A percentile compares a stretch with the other conserved stretches of the same genome.
These are phyloP conservation scores for Didymellaceae sp. DNA, from an alignment of 2,329 filamentous ascomycete species.

Conservation along the genomic window DNA sequence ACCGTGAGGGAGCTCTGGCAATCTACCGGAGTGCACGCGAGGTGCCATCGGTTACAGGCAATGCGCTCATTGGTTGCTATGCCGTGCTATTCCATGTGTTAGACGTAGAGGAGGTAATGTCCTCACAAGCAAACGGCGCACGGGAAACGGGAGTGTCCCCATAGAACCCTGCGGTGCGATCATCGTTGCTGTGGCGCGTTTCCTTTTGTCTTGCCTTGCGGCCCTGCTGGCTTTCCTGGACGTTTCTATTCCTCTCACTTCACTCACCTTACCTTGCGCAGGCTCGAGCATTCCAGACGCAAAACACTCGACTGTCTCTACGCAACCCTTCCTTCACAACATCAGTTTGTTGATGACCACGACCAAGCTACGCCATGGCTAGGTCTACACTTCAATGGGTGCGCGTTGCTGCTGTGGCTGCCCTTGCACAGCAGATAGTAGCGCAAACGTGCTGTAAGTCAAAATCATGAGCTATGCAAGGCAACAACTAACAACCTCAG, in stretches of 20 bases:
- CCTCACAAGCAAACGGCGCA: conserved; percentile 9
- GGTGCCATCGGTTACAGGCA: conserved; percentile 1
- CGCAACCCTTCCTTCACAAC: conserved; percentile 3
- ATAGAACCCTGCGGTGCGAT: conserved; percentile 14
- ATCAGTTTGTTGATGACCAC: conserved; percentile 11
- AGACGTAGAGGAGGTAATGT: conserved; percentile 7
- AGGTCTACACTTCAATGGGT: conserved; percentile 23
- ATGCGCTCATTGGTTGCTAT: conserved; percentile 5
- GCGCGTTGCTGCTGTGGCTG: conserved; percentile 27
- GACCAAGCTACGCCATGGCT: conserved; percentile 21
- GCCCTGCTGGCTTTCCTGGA: conserved; percentile 5
- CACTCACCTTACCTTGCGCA: conserved; percentile 9
- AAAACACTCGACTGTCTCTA: conserved; percentile 9
- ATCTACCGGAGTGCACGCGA: background rate
- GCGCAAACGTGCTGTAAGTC: conserved; percentile 42
- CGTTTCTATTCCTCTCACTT: conserved; percentile 6
- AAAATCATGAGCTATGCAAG: background rate
- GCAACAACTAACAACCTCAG: conserved; percentile 28
- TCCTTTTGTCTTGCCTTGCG: conserved; percentile 13
- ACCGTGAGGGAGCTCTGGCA: conserved; percentile 2
- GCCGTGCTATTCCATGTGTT: conserved; percentile 16
- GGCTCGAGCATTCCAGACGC: conserved; percentile 13
- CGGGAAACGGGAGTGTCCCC: conserved; percentile 13
- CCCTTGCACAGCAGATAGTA: conserved; percentile 25
- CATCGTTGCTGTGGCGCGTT: conserved; percentile 11